Evolutionary conservation across 108 stramenopile species (phyloP), one percentile per base, ranked within the genome.

Genomic region (Chaetoceros tenuissimus): DNA sequence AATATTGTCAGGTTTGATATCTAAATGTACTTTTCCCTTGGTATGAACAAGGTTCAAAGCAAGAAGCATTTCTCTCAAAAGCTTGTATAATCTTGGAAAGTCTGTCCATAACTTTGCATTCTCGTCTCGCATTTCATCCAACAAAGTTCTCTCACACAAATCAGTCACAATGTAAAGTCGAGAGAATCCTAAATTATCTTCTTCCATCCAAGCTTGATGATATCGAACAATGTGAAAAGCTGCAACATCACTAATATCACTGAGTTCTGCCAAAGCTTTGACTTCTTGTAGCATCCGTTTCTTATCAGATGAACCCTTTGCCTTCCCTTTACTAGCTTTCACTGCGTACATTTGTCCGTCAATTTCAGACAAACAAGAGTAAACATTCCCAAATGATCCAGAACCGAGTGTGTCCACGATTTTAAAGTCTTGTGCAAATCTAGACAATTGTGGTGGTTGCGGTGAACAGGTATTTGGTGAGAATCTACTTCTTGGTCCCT

Each of bases 1-100:
- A 24, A 96, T 91, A 52, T 96, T 96, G 25, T 89, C 92, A 19
- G 96, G 94, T 67, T 96, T 96, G 67, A 96, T 94, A 73, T 96
- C 94, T 49, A 96, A 61, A 75, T 95, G 94, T 3, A 93, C 86
- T 76, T 94, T 85, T 31, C 78, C 75, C 49, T 85, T 74, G 45
- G 66, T 68, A 61, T 96, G 96, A 29, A 96, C 77, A 44, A 85
- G 78, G 27, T 91, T 87, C 30, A 96, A 69, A 1, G 92, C 95
- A 28, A 93, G 58, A 50, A 84, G 64, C 23, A 94, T 91, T 54
- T 96, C 91, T 47, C 95, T 62, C 43, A 92, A 57, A 28, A 89
- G 69, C 69, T 87, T 92, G 75, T 84, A 92, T 24, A 75, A 57
- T 49, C 80, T 58, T 13, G 8, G 34, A 10, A 13, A 10, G 47